Evolutionary conservation across 2,329 filamentous ascomycete species (phyloP).

Genomic region (Blastomyces gilchristii): DNA sequence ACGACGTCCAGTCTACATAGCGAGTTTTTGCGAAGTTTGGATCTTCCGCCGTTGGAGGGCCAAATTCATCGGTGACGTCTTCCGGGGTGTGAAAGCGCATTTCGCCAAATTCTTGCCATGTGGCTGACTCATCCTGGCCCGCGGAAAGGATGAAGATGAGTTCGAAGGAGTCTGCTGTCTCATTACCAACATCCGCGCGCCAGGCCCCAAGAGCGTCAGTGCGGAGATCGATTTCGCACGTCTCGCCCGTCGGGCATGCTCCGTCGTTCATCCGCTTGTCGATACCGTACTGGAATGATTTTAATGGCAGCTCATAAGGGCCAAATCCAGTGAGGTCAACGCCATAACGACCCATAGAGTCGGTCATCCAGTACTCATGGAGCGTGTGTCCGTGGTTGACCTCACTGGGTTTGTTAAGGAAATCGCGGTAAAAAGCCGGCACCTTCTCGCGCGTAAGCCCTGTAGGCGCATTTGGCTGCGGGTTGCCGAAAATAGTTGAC

Average conservation of each 20-base stretch:
- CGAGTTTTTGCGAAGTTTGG: constrained; percentile 13
- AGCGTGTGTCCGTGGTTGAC: constrained; percentile 15
- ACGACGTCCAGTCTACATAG: constrained; percentile 16
- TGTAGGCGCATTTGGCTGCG: constrained; percentile 12
- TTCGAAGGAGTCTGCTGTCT: constrained; percentile 13
- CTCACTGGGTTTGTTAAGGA: constrained; percentile 15
- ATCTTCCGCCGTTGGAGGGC: constrained; percentile 10
- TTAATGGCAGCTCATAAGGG: constrained; percentile 12
- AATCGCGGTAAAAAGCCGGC: constrained; percentile 14
- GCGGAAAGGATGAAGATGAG: constrained; percentile 17
- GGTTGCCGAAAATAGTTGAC: constrained; percentile 14
- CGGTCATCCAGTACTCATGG: constrained; percentile 17
- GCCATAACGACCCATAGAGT: constrained; percentile 15
- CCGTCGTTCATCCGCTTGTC: constrained; percentile 12
- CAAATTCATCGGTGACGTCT: constrained; percentile 13
- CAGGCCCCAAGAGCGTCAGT: constrained; percentile 14
- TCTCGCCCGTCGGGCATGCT: constrained; percentile 11
- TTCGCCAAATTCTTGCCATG: constrained; percentile 18
- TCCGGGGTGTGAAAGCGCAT: constrained; percentile 13
- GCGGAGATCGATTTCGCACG: constrained; percentile 13
- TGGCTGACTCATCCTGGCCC: constrained; percentile 15
- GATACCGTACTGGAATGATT: constrained; percentile 14
- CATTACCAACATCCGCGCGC: constrained; percentile 15
- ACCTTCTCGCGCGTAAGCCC: constrained; percentile 13
- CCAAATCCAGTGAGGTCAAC: constrained; percentile 16